These are phyloP conservation scores for Termitomyces bulborhizus DNA, from an alignment of 768 basidiomycete species.

Conservation along the genomic window DNA sequence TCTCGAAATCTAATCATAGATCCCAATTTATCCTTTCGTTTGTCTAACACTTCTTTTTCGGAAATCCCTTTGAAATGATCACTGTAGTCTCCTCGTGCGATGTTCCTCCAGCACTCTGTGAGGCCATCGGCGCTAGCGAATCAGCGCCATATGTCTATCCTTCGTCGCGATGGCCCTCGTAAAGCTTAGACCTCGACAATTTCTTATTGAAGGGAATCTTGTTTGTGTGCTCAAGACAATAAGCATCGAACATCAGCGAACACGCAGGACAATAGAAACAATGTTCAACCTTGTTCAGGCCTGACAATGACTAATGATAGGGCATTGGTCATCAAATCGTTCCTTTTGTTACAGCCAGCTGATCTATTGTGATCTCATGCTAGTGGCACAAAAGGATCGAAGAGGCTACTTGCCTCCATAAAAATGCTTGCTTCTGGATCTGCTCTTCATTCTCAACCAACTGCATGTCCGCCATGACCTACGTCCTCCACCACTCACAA, in stretches of 20 bases:
- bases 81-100: too few relatives aligned
- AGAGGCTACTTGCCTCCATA: slow-evolving; percentile 21
- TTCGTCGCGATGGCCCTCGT: neutral
- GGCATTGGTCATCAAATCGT: slow-evolving; percentile 8
- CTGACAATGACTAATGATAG: slow-evolving; percentile 15
- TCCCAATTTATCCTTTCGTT: too few relatives aligned
- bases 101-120: neutral
- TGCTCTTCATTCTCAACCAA: neutral
- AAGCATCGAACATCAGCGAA: neutral
- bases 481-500: neutral
- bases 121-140: too few relatives aligned
- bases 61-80: too few relatives aligned
- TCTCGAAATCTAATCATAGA: neutral
- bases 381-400: slow-evolving; percentile 21
- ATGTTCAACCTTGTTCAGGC: neutral
- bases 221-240: neutral
- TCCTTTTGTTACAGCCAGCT: slow-evolving; percentile 29
- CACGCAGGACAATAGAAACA: slow-evolving; percentile 16
- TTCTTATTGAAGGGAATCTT: neutral
- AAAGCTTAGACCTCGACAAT: neutral
- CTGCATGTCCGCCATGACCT: slow-evolving; percentile 3
- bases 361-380: slow-evolving; percentile 18
- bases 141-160: too few relatives aligned
- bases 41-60: too few relatives aligned
- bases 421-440: slow-evolving; percentile 5